Conservation (phyloP, 208 protist species). For the Trypanosoma boissoni region DNA sequence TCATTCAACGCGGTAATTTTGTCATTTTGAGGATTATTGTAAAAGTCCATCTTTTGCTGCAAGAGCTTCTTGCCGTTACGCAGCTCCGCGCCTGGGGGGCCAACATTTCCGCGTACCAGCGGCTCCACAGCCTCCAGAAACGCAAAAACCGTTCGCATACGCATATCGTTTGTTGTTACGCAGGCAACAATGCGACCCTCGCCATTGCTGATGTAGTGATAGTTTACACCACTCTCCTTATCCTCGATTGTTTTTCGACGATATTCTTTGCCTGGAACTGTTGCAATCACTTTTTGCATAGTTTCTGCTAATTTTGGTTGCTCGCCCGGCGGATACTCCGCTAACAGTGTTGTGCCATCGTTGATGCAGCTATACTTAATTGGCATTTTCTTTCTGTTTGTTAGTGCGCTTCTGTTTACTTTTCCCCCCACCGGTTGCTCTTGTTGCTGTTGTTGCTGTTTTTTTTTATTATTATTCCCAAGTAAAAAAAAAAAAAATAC, state of each 20-base stretch:
- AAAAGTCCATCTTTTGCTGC: constrained; percentile 93
- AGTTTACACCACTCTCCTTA: constrained; percentile 88
- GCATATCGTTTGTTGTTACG: constrained; percentile 83
- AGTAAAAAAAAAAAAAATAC: constrained; percentile 5
- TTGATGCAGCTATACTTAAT: constrained; percentile 92
- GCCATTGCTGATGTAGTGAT: constrained; percentile 91
- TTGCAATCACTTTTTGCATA: constrained; percentile 89
- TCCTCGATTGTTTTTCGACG: constrained; percentile 89
- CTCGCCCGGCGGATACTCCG: constrained; percentile 76
- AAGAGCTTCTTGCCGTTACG: constrained; percentile 90
- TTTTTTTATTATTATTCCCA: background rate
- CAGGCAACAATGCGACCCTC: constrained; percentile 86
- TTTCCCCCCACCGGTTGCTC: background rate
- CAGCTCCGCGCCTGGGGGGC: constrained; percentile 54
- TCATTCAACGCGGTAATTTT: constrained; percentile 88
- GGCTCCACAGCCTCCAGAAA: constrained; percentile 90
- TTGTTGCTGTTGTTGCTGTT: background rate
- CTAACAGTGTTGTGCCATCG: constrained; percentile 70
- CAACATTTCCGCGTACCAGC: constrained; percentile 53
- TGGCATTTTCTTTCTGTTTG: constrained; percentile 41
- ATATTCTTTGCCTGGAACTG: constrained; percentile 81
- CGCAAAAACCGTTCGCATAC: constrained; percentile 88
- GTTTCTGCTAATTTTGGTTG: constrained; percentile 74
- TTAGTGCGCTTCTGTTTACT: background rate
- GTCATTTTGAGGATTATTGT: constrained; percentile 91